Conservation (phyloP, 495 filamentous ascomycete genomes). For the Penicillium psychrofluorescens region DNA sequence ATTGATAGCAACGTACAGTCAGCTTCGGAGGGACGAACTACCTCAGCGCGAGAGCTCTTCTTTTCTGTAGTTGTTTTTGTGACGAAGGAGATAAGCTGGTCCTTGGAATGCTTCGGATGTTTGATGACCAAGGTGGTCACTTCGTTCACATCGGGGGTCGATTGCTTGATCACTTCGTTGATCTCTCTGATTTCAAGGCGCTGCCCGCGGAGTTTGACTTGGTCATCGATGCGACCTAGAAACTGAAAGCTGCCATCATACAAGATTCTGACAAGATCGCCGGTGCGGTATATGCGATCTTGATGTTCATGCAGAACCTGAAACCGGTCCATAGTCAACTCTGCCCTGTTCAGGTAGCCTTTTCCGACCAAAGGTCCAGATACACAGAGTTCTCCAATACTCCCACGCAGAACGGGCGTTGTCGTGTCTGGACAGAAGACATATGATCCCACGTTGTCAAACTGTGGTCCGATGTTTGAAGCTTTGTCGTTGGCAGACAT, state of each 20-base stretch:
- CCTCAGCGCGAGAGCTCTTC: constrained; percentile 7
- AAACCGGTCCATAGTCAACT: constrained; percentile 39
- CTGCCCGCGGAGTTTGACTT: constrained; percentile 74
- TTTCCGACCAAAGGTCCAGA: constrained; percentile 80
- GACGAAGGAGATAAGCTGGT: constrained; percentile 37
- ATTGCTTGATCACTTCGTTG: constrained; percentile 41
- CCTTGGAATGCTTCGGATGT: constrained; percentile 33
- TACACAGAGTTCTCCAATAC: constrained; percentile 79
- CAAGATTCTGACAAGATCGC: constrained; percentile 42
- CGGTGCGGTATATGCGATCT: constrained; percentile 41
- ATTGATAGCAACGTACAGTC: constrained; percentile 8
- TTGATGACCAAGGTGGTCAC: constrained; percentile 36
- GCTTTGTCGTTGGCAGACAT: constrained; percentile 65
- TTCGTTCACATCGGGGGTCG: constrained; percentile 23
- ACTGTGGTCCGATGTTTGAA: constrained; percentile 79
- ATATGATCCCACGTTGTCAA: constrained; percentile 74
- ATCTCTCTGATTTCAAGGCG: constrained; percentile 75
- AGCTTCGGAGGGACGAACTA: constrained; percentile 8
- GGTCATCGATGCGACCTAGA: constrained; percentile 67
- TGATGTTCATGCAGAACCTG: constrained; percentile 23
- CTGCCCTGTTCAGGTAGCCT: constrained; percentile 74
- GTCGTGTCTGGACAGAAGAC: constrained; percentile 65
- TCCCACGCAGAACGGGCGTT: constrained; percentile 66
- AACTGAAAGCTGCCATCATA: constrained; percentile 50
- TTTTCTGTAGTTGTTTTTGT: constrained; percentile 4